Evolutionary conservation across 208 protist genomes (phyloP).

Genomic region (Leishmania aethiopica): DNA sequence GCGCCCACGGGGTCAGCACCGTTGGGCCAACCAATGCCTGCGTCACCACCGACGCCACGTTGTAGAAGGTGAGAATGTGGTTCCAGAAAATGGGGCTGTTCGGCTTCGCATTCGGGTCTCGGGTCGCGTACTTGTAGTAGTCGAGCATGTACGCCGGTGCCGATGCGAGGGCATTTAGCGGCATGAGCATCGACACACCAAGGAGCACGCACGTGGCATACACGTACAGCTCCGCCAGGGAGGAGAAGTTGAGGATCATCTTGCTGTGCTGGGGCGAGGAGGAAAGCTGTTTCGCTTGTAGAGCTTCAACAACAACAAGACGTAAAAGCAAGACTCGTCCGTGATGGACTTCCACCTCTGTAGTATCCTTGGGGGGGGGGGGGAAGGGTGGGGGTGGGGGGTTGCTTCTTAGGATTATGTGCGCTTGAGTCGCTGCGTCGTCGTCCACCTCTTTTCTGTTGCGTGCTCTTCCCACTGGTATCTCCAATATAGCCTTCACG

Average conservation of each 20-base stretch:
- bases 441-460: too few relatives aligned
- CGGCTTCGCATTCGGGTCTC: slow-evolving; percentile 43
- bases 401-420: not conserved
- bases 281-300: not conserved
- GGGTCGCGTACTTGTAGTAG: slow-evolving; percentile 84
- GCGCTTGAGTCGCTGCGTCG: too few relatives aligned
- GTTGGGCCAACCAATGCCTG: slow-evolving; percentile 73
- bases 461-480: too few relatives aligned
- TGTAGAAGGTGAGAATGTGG: slow-evolving; percentile 86
- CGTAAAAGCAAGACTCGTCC: too few relatives aligned
- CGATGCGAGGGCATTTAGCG: slow-evolving; percentile 85
- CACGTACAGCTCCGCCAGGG: slow-evolving; percentile 53
- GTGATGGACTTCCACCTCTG: not conserved
- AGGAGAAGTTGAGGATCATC: slow-evolving; percentile 47
- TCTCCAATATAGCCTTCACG: too few relatives aligned
- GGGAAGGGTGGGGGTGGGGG: not conserved
- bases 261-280: not conserved
- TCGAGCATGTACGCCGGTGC: slow-evolving; percentile 82
- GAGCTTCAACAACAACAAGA: not conserved
- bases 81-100: slow-evolving; percentile 60
- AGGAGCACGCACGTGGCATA: slow-evolving; percentile 83
- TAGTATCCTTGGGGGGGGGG: not conserved
- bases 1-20: slow-evolving; percentile 55
- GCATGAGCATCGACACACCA: slow-evolving; percentile 89
- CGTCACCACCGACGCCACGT: slow-evolving; percentile 64